These are phyloP conservation scores for Parathielavia hyrcaniae DNA, from an alignment of 495 filamentous ascomycete species.

Conservation along the genomic window DNA sequence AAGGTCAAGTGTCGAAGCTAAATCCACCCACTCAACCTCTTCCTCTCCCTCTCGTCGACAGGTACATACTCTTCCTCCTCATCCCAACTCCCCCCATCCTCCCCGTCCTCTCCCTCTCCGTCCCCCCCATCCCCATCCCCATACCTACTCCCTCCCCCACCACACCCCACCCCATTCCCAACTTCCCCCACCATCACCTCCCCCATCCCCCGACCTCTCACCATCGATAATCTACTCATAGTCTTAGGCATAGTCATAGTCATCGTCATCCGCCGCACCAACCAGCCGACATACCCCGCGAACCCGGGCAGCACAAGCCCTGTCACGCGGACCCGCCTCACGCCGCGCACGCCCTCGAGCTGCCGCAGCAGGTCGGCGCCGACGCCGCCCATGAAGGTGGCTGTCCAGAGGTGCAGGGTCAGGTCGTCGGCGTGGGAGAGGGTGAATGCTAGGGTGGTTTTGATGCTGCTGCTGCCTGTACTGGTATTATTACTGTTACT, in stretches of 20 bases:
- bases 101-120: conserved; percentile 13
- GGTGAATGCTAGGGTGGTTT: conserved; percentile 26
- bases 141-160: background rate
- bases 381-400: conserved; percentile 37
- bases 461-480: background rate
- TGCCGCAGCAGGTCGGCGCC: conserved; percentile 37
- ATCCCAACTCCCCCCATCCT: background rate
- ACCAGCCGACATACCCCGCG: conserved; percentile 42
- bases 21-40: conserved; percentile 16
- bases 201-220: too few species aligned
- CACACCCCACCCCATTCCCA: background rate
- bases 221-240: too few species aligned
- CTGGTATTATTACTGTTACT: background rate
- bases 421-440: conserved; percentile 44
- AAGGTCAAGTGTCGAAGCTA: background rate
- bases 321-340: conserved; percentile 36
- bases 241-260: too few species aligned
- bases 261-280: conserved; percentile 41
- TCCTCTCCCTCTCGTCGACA: conserved; percentile 19
- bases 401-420: conserved; percentile 43
- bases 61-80: conserved; percentile 12
- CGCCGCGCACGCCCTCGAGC: conserved; percentile 49
- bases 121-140: conserved; percentile 4
- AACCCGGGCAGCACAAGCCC: conserved; percentile 41
- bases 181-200: background rate